These are phyloP conservation scores for Oryza australiensis DNA, from an alignment of 176 grass and related monocot genomes.

Conservation along the genomic window DNA sequence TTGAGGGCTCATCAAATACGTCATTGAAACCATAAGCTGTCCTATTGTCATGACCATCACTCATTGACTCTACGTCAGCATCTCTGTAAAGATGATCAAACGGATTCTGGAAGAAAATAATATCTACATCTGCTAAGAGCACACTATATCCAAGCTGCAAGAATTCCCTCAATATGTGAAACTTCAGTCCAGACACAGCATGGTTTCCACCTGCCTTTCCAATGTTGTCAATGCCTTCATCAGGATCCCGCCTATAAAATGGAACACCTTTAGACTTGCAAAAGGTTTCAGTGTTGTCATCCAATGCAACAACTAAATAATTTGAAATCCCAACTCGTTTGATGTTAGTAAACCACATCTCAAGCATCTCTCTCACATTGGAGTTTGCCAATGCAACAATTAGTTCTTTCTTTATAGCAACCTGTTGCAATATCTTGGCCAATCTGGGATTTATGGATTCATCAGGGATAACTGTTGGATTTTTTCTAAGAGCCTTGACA, in stretches of 20 bases:
- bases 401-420: constrained; percentile 81
- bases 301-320: constrained; percentile 90
- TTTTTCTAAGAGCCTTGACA: constrained; percentile 88
- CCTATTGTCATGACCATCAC: constrained; percentile 87
- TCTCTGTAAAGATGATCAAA: constrained; percentile 92
- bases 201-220: constrained; percentile 82
- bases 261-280: constrained; percentile 75
- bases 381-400: constrained; percentile 95
- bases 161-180: constrained; percentile 88
- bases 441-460: constrained; percentile 76
- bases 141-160: constrained; percentile 95
- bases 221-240: constrained; percentile 75
- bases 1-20: constrained; percentile 92
- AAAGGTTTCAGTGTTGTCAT: constrained; percentile 67
- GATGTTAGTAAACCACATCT: constrained; percentile 90
- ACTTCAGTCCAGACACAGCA: constrained; percentile 92
- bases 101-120: constrained; percentile 92
- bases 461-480: constrained; percentile 75
- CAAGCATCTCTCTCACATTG: constrained; percentile 81
- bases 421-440: constrained; percentile 65
- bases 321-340: constrained; percentile 87
- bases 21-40: constrained; percentile 96
- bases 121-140: constrained; percentile 92
- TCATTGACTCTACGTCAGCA: constrained; percentile 95
- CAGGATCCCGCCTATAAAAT: constrained; percentile 78